Conservation (phyloP, 225 moss, liverwort and hornwort genomes). For the Straminergon stramineum region DNA sequence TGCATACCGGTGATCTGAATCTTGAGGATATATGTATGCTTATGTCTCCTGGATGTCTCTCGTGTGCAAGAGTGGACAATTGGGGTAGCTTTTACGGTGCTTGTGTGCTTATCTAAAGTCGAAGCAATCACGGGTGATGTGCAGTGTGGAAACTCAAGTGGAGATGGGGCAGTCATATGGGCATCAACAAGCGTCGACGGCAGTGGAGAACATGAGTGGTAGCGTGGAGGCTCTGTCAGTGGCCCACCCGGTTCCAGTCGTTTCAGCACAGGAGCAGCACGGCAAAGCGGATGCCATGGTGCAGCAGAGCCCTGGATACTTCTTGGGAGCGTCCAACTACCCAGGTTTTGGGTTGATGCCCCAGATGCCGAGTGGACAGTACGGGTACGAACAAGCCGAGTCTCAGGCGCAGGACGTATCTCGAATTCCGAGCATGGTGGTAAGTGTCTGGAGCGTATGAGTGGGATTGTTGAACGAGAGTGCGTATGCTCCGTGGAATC, state of each 20-base stretch:
- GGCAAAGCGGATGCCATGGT: slow-evolving; percentile 61
- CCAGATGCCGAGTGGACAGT: slow-evolving; percentile 69
- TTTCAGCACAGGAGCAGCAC: slow-evolving; percentile 35
- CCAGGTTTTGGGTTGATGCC: slow-evolving; percentile 82
- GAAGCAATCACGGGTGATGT: not conserved
- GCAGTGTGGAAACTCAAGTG: slow-evolving; percentile 51
- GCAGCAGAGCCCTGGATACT: slow-evolving; percentile 68
- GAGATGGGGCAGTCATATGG: slow-evolving; percentile 48
- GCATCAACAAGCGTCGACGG: slow-evolving; percentile 36
- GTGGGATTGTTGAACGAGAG: not conserved
- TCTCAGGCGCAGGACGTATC: slow-evolving; percentile 57
- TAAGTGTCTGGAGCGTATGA: not conserved
- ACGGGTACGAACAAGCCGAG: slow-evolving; percentile 70
- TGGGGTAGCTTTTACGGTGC: too few species aligned
- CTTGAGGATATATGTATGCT: not conserved
- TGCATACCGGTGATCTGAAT: not conserved
- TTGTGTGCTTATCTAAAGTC: not conserved
- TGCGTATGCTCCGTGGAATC: not conserved
- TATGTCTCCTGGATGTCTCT: not conserved
- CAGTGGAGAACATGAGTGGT: slow-evolving; percentile 32
- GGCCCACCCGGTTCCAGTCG: slow-evolving; percentile 21
- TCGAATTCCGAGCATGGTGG: slow-evolving; percentile 81
- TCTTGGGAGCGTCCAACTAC: slow-evolving; percentile 69
- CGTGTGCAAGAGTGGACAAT: not conserved
- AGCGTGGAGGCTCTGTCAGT: slow-evolving; percentile 35